phyloP scores from a whole-genome alignment of 2,329 filamentous ascomycete species.

The Eutypa lata region DNA sequence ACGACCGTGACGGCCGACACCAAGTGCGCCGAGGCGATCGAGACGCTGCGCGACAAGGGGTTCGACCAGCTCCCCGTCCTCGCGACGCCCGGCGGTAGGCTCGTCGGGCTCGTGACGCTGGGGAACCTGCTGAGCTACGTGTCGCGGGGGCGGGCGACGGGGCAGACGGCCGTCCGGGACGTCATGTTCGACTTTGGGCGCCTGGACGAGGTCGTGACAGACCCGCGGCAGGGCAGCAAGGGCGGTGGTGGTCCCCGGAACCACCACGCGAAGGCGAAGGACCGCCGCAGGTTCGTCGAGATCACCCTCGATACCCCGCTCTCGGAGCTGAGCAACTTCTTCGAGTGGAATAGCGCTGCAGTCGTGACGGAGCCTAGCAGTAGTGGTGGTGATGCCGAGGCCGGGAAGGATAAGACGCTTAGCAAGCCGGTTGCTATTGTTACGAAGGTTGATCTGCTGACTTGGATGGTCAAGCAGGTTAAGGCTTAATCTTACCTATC shows the following conservation, averaged over 20 bases:
- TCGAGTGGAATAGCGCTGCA: slow-evolving; percentile 97
- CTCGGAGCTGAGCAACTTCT: slow-evolving; percentile 81
- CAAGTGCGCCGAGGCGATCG: slow-evolving; percentile 81
- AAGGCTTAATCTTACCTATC: slow-evolving; percentile 31
- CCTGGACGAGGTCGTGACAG: slow-evolving; percentile 86
- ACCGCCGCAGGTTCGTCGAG: slow-evolving; percentile 76
- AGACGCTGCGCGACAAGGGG: slow-evolving; percentile 96
- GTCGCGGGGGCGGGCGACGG: slow-evolving; percentile 74
- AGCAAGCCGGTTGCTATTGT: slow-evolving; percentile 84
- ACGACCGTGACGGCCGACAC: slow-evolving; percentile 74
- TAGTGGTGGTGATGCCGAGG: slow-evolving; percentile 37
- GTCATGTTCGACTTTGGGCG: slow-evolving; percentile 97
- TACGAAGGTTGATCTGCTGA: slow-evolving; percentile 93
- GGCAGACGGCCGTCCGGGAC: slow-evolving; percentile 70
- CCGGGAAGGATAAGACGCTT: slow-evolving; percentile 43
- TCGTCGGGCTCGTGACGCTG: slow-evolving; percentile 90
- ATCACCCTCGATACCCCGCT: slow-evolving; percentile 90
- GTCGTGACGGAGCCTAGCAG: slow-evolving; percentile 76
- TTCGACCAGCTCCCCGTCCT: slow-evolving; percentile 97
- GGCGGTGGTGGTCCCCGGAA: slow-evolving; percentile 39
- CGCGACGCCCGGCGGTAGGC: slow-evolving; percentile 61
- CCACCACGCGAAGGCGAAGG: slow-evolving; percentile 34
- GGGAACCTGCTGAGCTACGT: slow-evolving; percentile 93
- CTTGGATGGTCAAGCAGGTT: slow-evolving; percentile 75
- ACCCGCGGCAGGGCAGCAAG: slow-evolving; percentile 56